A percentile compares a stretch with the other conserved stretches of the same genome.
phyloP scores from a whole-genome alignment of 306 rosid genomes.

The Delonix regia region DNA sequence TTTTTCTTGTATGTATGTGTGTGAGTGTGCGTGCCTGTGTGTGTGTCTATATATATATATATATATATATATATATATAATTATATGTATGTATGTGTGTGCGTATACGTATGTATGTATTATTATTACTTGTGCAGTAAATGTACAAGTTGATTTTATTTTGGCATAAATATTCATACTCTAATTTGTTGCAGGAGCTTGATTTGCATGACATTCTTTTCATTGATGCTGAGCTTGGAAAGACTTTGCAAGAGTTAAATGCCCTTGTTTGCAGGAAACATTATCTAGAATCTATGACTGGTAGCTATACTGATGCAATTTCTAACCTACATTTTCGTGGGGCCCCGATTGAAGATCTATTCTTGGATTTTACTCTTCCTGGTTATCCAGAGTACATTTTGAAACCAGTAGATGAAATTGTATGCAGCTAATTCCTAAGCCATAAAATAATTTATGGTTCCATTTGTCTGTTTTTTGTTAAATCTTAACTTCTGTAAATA shows the following conservation, averaged over 20 bases:
- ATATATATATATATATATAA: too few relatives aligned
- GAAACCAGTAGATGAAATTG: constrained; percentile 81
- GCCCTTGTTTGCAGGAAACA: constrained; percentile 75
- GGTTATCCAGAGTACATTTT: constrained; percentile 83
- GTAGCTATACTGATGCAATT: constrained; percentile 42
- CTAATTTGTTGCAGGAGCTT: constrained; percentile 70
- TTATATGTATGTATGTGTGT: too few relatives aligned
- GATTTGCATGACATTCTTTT: constrained; percentile 88
- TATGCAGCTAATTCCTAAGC: constrained; percentile 38
- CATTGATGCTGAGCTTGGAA: constrained; percentile 83
- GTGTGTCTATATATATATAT: too few relatives aligned
- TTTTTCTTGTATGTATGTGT: too few relatives aligned
- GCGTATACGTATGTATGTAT: too few relatives aligned
- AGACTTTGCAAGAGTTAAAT: constrained; percentile 80
- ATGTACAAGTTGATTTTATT: neutral
- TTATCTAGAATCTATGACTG: constrained; percentile 52
- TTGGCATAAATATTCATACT: constrained; percentile 20
- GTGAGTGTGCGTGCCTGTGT: too few relatives aligned
- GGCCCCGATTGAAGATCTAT: constrained; percentile 76
- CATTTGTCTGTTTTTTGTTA: neutral
- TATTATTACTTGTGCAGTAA: constrained; percentile 13
- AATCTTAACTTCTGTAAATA: neutral
- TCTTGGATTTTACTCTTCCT: constrained; percentile 85
- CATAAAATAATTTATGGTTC: neutral
- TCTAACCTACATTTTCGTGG: constrained; percentile 63